Base-by-base conservation (phyloP, 1,139 yeast genomes). In the Diutina siamensis region DNA sequence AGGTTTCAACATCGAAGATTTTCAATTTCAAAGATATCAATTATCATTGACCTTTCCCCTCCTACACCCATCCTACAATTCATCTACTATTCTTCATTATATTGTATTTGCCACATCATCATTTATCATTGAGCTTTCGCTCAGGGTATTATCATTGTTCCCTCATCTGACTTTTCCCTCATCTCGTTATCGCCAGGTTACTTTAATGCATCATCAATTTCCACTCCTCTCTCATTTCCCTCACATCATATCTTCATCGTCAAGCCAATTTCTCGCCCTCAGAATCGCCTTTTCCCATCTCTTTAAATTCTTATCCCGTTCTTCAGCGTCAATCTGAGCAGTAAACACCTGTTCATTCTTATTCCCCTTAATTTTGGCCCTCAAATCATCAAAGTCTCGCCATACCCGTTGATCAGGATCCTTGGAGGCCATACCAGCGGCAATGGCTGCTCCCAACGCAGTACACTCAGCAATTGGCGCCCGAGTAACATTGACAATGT, bases 391-490 rank as follows among this genome's bases (percentile, higher is more conserved):
- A 49, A 87, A 67, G 54, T 79, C 76, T 50, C 71, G 73, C 96
- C 96, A 89, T 45, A 87, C 62, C 46, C 84, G 73, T 49, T 83
- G 78, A 35, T 73, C 68, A 44, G 67, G 77, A 49, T 75, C 70
- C 54, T 75, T 64, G 50, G 70, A 68, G 2, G 89, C 81, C 55
- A 88, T 68, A 12, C 96, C 96, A 2, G 97, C 95, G 19, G 96
- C 96, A 55, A 89, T 85, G 12, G 97, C 97, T 12, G 96, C 95
- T 25, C 97, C 97, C 51, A 89, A 72, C 1, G 97, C 97, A 4
- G 97, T 89, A 60, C 96, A 88, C 64, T 89, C 97, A 33, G 87
- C 69, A 61, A 83, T 84, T 28, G 78, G 74, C 1, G 97, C 92
- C 56, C 96, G 72, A 57, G 77, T 75, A 45, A 89, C 94, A 32